phyloP scores from a whole-genome alignment of 768 basidiomycete genomes.

The Boletus rex-veris region DNA sequence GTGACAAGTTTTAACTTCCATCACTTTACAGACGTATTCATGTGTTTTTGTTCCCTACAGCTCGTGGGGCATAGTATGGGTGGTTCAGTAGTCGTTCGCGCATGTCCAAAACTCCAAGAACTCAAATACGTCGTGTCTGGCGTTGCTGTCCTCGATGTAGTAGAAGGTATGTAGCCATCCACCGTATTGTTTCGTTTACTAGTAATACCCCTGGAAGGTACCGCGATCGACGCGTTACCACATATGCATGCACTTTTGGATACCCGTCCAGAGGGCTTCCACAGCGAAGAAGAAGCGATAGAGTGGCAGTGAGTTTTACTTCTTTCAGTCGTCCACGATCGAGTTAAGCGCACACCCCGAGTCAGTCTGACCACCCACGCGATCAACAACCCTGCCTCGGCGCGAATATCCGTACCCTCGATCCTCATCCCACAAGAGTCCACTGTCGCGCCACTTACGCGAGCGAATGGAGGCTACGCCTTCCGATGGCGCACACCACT shows the following conservation, averaged over 20 bases:
- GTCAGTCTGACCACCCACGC: slow-evolving; percentile 73
- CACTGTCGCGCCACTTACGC: slow-evolving; percentile 27
- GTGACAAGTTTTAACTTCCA: slow-evolving; percentile 35
- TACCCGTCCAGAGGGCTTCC: slow-evolving; percentile 82
- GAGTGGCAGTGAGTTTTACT: slow-evolving; percentile 85
- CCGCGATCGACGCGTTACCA: slow-evolving; percentile 89
- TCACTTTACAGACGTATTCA: background rate
- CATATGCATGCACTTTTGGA: slow-evolving; percentile 89
- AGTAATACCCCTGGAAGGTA: slow-evolving; percentile 46
- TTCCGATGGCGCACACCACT: slow-evolving; percentile 86
- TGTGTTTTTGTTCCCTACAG: slow-evolving; percentile 33
- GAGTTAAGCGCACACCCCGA: background rate
- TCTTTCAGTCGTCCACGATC: background rate
- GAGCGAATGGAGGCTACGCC: slow-evolving; percentile 19
- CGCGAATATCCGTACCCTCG: slow-evolving; percentile 84
- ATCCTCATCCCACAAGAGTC: slow-evolving; percentile 55
- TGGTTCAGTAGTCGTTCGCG: slow-evolving; percentile 79
- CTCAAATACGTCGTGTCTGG: slow-evolving; percentile 70
- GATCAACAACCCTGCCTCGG: slow-evolving; percentile 77
- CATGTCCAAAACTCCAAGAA: slow-evolving; percentile 63
- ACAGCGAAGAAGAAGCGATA: slow-evolving; percentile 78
- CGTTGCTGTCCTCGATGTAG: slow-evolving; percentile 81
- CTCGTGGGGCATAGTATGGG: slow-evolving; percentile 97
- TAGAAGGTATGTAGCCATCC: slow-evolving; percentile 60
- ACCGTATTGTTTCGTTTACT: background rate